A percentile compares a stretch with the other conserved stretches of the same genome.
These are phyloP conservation scores for Gastrodia elata DNA, from an alignment of 106 monocot genomes.

Conservation along the genomic window DNA sequence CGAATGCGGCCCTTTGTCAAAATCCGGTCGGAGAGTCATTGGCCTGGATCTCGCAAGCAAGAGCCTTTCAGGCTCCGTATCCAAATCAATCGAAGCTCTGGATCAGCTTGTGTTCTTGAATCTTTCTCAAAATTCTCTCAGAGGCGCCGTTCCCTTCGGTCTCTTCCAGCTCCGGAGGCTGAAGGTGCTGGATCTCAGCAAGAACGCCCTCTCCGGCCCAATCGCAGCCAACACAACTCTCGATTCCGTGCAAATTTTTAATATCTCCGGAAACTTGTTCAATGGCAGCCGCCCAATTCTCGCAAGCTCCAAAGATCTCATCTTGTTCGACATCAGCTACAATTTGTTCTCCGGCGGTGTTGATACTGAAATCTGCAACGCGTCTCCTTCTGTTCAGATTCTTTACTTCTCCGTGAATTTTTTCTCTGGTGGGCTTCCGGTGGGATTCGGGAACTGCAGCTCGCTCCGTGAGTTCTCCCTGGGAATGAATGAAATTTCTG, in stretches of 20 bases:
- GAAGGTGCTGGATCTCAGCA: slow-evolving; percentile 54
- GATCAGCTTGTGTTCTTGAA: slow-evolving; percentile 35
- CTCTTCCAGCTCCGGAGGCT: slow-evolving; percentile 36
- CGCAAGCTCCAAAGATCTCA: slow-evolving; percentile 26
- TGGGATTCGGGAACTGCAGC: slow-evolving; percentile 66
- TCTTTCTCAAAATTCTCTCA: slow-evolving; percentile 49
- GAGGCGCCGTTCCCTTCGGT: slow-evolving; percentile 29
- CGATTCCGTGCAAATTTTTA: slow-evolving; percentile 44
- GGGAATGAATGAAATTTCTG: slow-evolving; percentile 33
- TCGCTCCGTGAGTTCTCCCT: slow-evolving; percentile 47
- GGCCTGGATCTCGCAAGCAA: slow-evolving; percentile 41
- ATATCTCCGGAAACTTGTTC: slow-evolving; percentile 57
- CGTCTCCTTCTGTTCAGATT: slow-evolving; percentile 20
- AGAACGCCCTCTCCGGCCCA: slow-evolving; percentile 40
- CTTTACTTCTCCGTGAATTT: slow-evolving; percentile 50
- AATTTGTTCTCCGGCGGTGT: slow-evolving; percentile 49
- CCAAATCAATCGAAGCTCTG: slow-evolving; percentile 37
- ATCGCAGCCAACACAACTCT: slow-evolving; percentile 26
- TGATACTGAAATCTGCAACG: slow-evolving; percentile 44
- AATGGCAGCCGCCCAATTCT: slow-evolving; percentile 54
- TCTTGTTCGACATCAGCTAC: slow-evolving; percentile 26
- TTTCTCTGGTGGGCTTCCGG: slow-evolving; percentile 46
- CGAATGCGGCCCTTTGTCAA: slow-evolving; percentile 7
- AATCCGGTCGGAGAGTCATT: slow-evolving; percentile 21
- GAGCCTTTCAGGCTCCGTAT: slow-evolving; percentile 40